Conservation (phyloP, 306 rosid genomes). For the Nissolia schottii region DNA sequence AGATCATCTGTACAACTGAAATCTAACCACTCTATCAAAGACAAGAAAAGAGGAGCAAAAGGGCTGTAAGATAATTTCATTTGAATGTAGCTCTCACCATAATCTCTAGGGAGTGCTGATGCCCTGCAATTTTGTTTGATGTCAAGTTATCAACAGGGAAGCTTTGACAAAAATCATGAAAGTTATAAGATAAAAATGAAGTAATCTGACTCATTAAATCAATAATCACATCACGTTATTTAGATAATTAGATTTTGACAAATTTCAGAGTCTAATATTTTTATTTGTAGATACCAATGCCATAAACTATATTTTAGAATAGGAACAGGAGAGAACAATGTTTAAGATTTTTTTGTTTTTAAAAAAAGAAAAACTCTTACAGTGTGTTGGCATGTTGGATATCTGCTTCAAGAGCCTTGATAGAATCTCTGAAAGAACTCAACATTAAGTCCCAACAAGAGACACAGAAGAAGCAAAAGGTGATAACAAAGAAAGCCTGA, state of each 20-base stretch:
- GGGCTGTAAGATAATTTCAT: slow-evolving; percentile 75
- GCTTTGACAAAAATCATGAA: no score
- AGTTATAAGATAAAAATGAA: no score
- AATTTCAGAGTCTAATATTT: no score
- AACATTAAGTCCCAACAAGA: slow-evolving; percentile 33
- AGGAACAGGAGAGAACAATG: neutral
- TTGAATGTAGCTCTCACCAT: slow-evolving; percentile 52
- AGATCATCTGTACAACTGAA: slow-evolving; percentile 57
- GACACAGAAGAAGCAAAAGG: neutral
- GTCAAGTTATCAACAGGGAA: neutral
- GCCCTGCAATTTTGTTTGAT: slow-evolving; percentile 47
- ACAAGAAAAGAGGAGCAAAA: slow-evolving; percentile 59
- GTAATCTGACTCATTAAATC: no score
- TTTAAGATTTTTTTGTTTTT: no score
- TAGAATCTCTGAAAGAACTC: slow-evolving; percentile 55
- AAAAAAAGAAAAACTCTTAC: slow-evolving; percentile 33
- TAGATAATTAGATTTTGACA: no score
- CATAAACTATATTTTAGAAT: neutral
- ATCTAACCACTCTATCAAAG: slow-evolving; percentile 75
- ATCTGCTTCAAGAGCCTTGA: slow-evolving; percentile 71
- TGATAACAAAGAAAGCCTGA: slow-evolving; percentile 1
- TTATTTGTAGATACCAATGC: no score
- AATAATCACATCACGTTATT: no score
- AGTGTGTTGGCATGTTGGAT: slow-evolving; percentile 60
- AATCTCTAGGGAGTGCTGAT: slow-evolving; percentile 50